Percentiles rank a stretch among this genome's conserved stretches.
These are phyloP conservation scores for Tylopilus subfusipes DNA, from an alignment of 768 basidiomycete species.

Conservation along the genomic window DNA sequence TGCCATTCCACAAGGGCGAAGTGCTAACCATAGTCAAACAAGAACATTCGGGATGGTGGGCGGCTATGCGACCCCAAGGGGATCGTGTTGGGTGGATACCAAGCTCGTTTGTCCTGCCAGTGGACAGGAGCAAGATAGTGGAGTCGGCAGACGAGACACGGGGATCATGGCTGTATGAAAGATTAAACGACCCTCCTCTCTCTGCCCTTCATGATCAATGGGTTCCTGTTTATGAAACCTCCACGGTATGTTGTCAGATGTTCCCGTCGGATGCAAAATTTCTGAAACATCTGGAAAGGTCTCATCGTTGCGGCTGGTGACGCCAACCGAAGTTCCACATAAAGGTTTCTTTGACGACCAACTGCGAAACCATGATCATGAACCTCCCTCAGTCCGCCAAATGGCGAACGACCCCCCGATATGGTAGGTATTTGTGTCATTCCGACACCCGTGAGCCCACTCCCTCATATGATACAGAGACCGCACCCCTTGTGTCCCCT, in stretches of 20 bases:
- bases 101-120: slow-evolving; percentile 58
- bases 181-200: slow-evolving; percentile 2
- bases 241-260: slow-evolving; percentile 9
- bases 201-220: slow-evolving; percentile 18
- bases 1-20: slow-evolving; percentile 63
- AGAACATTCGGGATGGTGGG: slow-evolving; percentile 81
- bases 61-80: slow-evolving; percentile 56
- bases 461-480: slow-evolving; percentile 6
- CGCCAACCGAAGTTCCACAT: slow-evolving; percentile 18
- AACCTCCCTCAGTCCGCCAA: slow-evolving; percentile 5
- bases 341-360: slow-evolving; percentile 3
- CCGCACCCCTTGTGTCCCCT: neutral
- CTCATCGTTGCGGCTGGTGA: slow-evolving; percentile 13
- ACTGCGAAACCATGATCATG: neutral
- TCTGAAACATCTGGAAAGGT: slow-evolving; percentile 14
- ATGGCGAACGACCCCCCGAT: slow-evolving; percentile 7
- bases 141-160: slow-evolving; percentile 47
- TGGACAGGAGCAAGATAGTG: slow-evolving; percentile 33
- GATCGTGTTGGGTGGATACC: slow-evolving; percentile 73
- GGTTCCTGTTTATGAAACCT: slow-evolving; percentile 20
- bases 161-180: slow-evolving; percentile 29
- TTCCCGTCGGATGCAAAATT: neutral
- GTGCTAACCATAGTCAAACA: slow-evolving; percentile 64
- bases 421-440: slow-evolving; percentile 10
- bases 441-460: slow-evolving; percentile 33